Conservation (phyloP, 441 rosid genomes). For the Bruguiera hainesii region DNA sequence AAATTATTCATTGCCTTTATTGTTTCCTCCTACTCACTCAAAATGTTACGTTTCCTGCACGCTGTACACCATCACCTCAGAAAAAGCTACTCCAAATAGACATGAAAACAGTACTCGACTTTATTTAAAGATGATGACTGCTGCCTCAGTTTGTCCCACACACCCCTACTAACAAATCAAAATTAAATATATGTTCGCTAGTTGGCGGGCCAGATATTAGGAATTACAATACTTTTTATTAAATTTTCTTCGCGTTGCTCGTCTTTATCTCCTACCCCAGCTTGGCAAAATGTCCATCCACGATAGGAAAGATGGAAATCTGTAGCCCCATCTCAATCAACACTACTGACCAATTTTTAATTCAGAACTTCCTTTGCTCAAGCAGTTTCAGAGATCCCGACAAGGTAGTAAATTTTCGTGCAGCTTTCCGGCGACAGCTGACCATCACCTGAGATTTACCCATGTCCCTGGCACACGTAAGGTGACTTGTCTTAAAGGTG, state of each 20-base stretch:
- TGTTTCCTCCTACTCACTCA: not conserved
- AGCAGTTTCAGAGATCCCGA: constrained; percentile 25
- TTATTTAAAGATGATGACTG: not conserved
- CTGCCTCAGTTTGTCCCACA: not conserved
- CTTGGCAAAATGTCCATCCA: not conserved
- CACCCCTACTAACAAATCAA: not conserved
- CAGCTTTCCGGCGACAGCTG: constrained; percentile 13
- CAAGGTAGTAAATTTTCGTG: constrained; percentile 29
- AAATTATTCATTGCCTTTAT: not conserved
- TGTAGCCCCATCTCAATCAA: not conserved
- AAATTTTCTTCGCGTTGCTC: not conserved
- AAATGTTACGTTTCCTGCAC: not conserved
- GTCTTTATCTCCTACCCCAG: not conserved
- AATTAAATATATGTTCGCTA: not conserved
- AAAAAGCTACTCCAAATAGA: not conserved
- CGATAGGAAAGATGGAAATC: not conserved
- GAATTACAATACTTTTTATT: not conserved
- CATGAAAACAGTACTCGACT: not conserved
- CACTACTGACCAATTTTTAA: not conserved
- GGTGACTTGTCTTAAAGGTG: constrained; percentile 8
- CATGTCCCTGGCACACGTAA: constrained; percentile 39
- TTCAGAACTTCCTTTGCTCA: not conserved
- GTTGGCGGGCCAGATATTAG: not conserved
- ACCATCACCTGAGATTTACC: constrained; percentile 15
- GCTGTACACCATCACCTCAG: too few relatives aligned